Evolutionary conservation across 2,329 filamentous ascomycete genomes (phyloP), one percentile per base, ranked within the genome.

Genomic region (Ilyonectria sp.): DNA sequence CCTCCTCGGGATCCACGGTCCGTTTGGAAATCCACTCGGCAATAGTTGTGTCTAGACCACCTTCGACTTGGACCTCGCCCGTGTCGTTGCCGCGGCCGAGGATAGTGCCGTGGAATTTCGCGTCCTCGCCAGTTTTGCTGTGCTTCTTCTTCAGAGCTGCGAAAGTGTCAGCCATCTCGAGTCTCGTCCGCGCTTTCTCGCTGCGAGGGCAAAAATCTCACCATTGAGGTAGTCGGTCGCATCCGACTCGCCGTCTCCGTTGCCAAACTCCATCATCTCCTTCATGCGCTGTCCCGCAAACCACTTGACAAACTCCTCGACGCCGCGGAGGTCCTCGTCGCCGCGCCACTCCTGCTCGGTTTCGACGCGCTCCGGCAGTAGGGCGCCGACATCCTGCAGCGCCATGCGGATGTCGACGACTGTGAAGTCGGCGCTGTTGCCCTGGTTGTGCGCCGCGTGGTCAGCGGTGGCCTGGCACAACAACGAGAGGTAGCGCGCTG

Each of bases 121-220:
- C 91, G 76, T 97, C 94, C 76, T 97, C 94, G 69, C 93, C 93
- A 1, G 92, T 93, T 75, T 96, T 97, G 82, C 92, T 94, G 80
- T 97, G 93, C 78, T 97, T 97, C 82, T 95, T 96, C 81, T 97
- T 98, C 47, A 98, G 84, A 5, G 91, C 92, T 93, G 71, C 2
- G 52, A 35, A 6, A 63, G 47, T 49, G 31, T 59, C 46, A 92
- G 80, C 35, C 84, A 85, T 6, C 10, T 8, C 11, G 40, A 17
- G 37, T 17, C 35, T 3, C 17, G 10, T 19, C 52, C 6, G 26
- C 19, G 40, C 35, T 43, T 35, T 37, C 23, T 21, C 26, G n/a
- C 1, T 7, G 8, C 17, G 23, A 9, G 29, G 15, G 19, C 6
- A 55, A 7, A 29, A 33, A 46, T 66, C 86, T 76, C 72, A 92